Evolutionary conservation across 2,329 filamentous ascomycete genomes (phyloP).

Genomic region (Talaromyces sp.): DNA sequence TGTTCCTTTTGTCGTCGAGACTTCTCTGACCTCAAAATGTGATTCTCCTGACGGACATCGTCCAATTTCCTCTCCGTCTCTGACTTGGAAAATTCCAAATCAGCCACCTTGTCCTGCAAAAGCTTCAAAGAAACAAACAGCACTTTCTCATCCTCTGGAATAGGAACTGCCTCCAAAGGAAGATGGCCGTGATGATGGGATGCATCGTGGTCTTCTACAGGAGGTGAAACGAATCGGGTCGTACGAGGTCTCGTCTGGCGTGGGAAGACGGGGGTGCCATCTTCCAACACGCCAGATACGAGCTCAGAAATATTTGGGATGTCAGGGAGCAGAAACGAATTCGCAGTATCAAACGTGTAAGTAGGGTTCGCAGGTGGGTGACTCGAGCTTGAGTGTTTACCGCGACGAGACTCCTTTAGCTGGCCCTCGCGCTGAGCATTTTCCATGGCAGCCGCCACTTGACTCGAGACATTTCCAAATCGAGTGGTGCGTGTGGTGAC

Average conservation of each 20-base stretch:
- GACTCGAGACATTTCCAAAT: slow-evolving; percentile 46
- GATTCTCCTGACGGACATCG: slow-evolving; percentile 50
- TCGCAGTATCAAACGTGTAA: slow-evolving; percentile 31
- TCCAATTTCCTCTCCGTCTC: slow-evolving; percentile 47
- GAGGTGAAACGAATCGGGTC: slow-evolving; percentile 52
- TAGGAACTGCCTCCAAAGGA: slow-evolving; percentile 50
- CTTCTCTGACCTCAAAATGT: slow-evolving; percentile 44
- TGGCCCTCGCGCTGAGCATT: slow-evolving; percentile 33
- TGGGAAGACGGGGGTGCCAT: slow-evolving; percentile 54
- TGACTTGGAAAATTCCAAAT: slow-evolving; percentile 53
- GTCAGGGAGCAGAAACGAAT: slow-evolving; percentile 59
- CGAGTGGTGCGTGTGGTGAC: slow-evolving; percentile 50
- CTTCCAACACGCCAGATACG: slow-evolving; percentile 54
- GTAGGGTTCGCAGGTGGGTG: slow-evolving; percentile 21
- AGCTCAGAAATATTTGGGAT: slow-evolving; percentile 59
- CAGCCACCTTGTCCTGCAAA: slow-evolving; percentile 53
- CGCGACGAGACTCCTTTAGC: slow-evolving; percentile 26
- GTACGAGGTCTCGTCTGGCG: slow-evolving; percentile 45
- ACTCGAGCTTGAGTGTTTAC: slow-evolving; percentile 19
- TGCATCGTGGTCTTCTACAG: slow-evolving; percentile 28
- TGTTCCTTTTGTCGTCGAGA: slow-evolving; percentile 29
- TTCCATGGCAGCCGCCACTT: slow-evolving; percentile 35
- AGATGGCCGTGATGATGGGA: slow-evolving; percentile 37
- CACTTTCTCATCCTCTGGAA: slow-evolving; percentile 60
- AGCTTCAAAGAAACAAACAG: slow-evolving; percentile 58